Conservation (phyloP, 2,329 filamentous ascomycete species). For the Moelleriella libera region DNA sequence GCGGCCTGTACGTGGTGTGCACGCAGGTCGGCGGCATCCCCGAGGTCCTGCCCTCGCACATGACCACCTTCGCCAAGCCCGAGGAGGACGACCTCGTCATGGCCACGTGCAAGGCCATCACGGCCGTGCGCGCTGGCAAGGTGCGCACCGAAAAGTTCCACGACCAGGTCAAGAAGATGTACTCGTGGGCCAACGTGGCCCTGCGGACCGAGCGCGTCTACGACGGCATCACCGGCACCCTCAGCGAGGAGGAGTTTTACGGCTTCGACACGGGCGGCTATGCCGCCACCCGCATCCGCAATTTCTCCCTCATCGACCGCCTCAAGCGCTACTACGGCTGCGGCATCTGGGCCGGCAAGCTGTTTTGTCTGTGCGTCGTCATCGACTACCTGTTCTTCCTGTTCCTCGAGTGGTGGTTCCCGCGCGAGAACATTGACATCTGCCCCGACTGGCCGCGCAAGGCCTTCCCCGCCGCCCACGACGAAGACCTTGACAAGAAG, state of each 20-base stretch:
- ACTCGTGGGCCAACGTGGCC: slow-evolving; percentile 95
- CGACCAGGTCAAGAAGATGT: slow-evolving; percentile 96
- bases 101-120: slow-evolving; percentile 82
- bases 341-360: slow-evolving; percentile 94
- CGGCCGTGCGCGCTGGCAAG: slow-evolving; percentile 68
- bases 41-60: slow-evolving; percentile 86
- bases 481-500: slow-evolving; percentile 17
- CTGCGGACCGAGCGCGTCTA: slow-evolving; percentile 90
- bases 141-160: slow-evolving; percentile 90
- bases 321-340: slow-evolving; percentile 96
- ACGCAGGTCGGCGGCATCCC: slow-evolving; percentile 95
- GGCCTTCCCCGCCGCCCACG: slow-evolving; percentile 8
- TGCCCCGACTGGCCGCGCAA: slow-evolving; percentile 89
- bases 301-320: slow-evolving; percentile 85
- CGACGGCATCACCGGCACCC: slow-evolving; percentile 77
- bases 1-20: slow-evolving; percentile 90
- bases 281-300: slow-evolving; percentile 60
- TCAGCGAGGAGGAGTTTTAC: slow-evolving; percentile 79
- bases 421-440: slow-evolving; percentile 74
- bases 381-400: slow-evolving; percentile 89
- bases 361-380: slow-evolving; percentile 89
- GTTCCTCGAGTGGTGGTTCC: slow-evolving; percentile 76
- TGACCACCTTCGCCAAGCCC: slow-evolving; percentile 94
- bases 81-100: slow-evolving; percentile 90
- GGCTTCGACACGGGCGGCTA: slow-evolving; percentile 60